A percentile compares a stretch with the other conserved stretches of the same genome.
Evolutionary conservation across 208 protist genomes (phyloP).

Genomic region (Acanthamoeba culbertsoni): DNA sequence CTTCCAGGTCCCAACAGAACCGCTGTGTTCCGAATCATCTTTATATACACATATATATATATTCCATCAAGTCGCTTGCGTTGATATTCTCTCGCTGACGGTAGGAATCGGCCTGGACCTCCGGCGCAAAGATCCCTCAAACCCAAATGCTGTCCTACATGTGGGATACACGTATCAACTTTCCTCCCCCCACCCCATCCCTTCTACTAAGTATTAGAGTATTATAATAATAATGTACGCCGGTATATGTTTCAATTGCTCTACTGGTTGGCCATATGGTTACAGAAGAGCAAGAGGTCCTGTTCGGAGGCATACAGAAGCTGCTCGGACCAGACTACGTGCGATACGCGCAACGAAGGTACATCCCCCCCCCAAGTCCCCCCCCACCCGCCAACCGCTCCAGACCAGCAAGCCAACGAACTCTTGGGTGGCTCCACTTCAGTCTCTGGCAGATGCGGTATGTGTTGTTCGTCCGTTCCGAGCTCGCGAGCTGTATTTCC

Average conservation of each 20-base stretch:
- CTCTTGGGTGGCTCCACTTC: background rate
- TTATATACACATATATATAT: background rate
- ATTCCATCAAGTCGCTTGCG: background rate
- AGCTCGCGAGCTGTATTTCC: background rate
- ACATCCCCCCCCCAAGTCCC: background rate
- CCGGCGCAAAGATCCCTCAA: constrained; percentile 12
- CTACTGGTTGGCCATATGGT: too few relatives aligned
- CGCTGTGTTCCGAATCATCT: background rate
- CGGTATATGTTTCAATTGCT: too few relatives aligned
- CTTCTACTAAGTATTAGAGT: background rate
- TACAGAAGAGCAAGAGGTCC: constrained; percentile 30
- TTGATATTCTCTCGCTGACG: background rate
- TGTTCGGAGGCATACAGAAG: constrained; percentile 21
- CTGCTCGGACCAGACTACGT: constrained; percentile 4
- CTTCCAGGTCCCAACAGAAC: constrained; percentile 40
- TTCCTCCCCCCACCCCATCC: background rate
- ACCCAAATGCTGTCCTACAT: constrained; percentile 38
- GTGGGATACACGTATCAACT: constrained; percentile 8
- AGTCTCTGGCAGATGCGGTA: constrained; percentile 52
- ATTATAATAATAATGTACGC: background rate
- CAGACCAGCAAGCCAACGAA: too few relatives aligned
- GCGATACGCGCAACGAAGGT: background rate
- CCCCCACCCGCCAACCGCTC: background rate
- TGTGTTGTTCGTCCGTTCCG: background rate
- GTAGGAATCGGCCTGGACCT: constrained; percentile 38